Evolutionary conservation across 2,329 filamentous ascomycete species (phyloP).

Genomic region (Aotearoamyces nothofagi): DNA sequence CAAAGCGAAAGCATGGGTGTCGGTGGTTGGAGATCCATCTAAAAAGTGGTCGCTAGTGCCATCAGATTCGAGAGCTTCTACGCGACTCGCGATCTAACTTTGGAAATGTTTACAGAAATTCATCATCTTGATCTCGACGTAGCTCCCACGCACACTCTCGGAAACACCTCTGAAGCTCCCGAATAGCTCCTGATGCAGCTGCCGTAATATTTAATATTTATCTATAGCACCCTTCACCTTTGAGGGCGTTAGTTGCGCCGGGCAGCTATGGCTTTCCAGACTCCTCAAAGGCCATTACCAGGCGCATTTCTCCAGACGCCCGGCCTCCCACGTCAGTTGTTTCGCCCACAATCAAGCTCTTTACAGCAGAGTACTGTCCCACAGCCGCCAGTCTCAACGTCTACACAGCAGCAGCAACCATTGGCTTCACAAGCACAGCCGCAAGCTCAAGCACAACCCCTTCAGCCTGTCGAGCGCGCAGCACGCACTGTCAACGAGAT

Average conservation of each 20-base stretch:
- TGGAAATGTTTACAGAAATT: too few species aligned
- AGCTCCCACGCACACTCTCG: too few species aligned
- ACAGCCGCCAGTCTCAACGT: neutral
- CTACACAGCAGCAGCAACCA: conserved; percentile 4
- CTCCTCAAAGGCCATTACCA: conserved; percentile 58
- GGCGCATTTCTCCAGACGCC: conserved; percentile 67
- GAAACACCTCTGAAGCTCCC: neutral
- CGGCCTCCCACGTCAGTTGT: conserved; percentile 39
- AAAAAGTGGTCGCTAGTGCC: too few species aligned
- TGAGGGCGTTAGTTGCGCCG: neutral
- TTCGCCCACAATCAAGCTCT: conserved; percentile 21
- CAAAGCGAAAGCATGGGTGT: too few species aligned
- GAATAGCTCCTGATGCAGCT: neutral
- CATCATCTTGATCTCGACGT: too few species aligned
- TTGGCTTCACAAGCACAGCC: conserved; percentile 17
- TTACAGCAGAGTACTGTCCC: conserved; percentile 8
- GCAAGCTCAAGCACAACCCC: conserved; percentile 29
- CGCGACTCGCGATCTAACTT: too few species aligned
- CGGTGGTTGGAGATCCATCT: too few species aligned
- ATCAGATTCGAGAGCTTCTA: too few species aligned
- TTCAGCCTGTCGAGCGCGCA: conserved; percentile 64
- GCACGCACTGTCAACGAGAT: conserved; percentile 72
- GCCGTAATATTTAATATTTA: neutral
- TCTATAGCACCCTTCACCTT: too few species aligned
- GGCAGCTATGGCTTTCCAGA: conserved; percentile 22